These are phyloP conservation scores for Talaromyces amestolkiae DNA, from an alignment of 2,329 filamentous ascomycete species.

Conservation along the genomic window DNA sequence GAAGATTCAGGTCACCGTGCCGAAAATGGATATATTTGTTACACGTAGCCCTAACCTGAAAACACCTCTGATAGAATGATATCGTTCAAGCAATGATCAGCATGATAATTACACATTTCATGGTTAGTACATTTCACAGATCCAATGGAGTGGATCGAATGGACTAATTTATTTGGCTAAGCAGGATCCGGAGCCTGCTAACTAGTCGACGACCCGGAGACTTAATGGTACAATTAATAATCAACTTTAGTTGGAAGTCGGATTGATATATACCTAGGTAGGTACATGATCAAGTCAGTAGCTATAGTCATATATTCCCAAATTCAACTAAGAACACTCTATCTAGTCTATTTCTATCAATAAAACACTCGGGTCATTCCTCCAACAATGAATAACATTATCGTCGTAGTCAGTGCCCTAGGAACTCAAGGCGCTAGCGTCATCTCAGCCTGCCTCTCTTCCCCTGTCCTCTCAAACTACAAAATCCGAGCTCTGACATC, in stretches of 20 bases:
- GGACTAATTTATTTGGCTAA: neutral
- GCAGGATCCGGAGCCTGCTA: neutral
- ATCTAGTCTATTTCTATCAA: no score
- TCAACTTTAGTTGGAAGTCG: neutral
- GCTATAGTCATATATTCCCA: neutral
- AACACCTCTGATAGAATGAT: no score
- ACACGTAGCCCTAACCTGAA: no score
- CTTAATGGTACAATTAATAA: neutral
- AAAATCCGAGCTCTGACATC: neutral
- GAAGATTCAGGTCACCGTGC: no score
- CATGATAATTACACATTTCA: neutral
- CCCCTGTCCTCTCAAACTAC: neutral
- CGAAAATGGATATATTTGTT: no score
- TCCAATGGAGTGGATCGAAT: neutral
- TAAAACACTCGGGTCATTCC: neutral
- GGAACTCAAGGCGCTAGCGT: neutral
- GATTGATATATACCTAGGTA: no score
- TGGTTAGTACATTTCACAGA: neutral
- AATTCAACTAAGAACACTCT: no score
- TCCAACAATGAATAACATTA: neutral
- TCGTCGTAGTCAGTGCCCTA: neutral
- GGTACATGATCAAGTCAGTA: neutral
- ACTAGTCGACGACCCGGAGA: no score
- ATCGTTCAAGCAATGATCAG: neutral
- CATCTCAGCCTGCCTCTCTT: neutral